A percentile compares a stretch with the other conserved stretches of the same genome.
phyloP scores from a whole-genome alignment of 495 filamentous ascomycete genomes.

The Aspergillus incahuasiensis region DNA sequence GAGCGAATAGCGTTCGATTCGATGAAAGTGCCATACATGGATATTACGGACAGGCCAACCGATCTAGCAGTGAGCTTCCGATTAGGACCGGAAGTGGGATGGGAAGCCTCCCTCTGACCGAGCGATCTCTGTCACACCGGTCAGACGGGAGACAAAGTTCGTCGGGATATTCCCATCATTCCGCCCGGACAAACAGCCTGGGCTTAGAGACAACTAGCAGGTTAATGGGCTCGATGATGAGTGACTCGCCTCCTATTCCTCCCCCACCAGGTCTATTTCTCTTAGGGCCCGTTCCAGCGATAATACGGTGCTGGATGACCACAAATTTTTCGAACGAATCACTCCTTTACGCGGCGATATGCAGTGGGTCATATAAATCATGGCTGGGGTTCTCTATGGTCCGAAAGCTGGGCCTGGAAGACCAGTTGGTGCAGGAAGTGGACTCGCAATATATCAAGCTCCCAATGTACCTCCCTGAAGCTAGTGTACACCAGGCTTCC shows the following conservation, averaged over 20 bases:
- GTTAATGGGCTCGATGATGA: constrained; percentile 54
- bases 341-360: constrained; percentile 85
- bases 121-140: constrained; percentile 87
- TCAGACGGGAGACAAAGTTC: constrained; percentile 96
- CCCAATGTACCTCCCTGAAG: constrained; percentile 84
- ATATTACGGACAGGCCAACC: constrained; percentile 76
- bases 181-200: constrained; percentile 78
- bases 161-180: constrained; percentile 75
- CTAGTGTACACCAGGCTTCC: constrained; percentile 70
- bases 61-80: constrained; percentile 75
- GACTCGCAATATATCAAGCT: constrained; percentile 66
- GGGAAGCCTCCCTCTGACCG: constrained; percentile 77
- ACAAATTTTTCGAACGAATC: constrained; percentile 80
- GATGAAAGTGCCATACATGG: constrained; percentile 94
- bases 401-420: constrained; percentile 62
- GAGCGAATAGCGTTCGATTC: constrained; percentile 98
- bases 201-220: constrained; percentile 68
- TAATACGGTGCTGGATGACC: constrained; percentile 93
- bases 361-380: constrained; percentile 86
- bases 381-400: constrained; percentile 68
- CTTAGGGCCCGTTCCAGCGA: constrained; percentile 80
- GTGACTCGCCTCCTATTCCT: constrained; percentile 64
- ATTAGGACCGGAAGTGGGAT: constrained; percentile 74
- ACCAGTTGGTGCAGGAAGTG: constrained; percentile 60
- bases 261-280: constrained; percentile 79